Percentiles rank a stretch among this genome's conserved stretches.
phyloP scores from a whole-genome alignment of 2,329 filamentous ascomycete species.

The Capronia americana region DNA sequence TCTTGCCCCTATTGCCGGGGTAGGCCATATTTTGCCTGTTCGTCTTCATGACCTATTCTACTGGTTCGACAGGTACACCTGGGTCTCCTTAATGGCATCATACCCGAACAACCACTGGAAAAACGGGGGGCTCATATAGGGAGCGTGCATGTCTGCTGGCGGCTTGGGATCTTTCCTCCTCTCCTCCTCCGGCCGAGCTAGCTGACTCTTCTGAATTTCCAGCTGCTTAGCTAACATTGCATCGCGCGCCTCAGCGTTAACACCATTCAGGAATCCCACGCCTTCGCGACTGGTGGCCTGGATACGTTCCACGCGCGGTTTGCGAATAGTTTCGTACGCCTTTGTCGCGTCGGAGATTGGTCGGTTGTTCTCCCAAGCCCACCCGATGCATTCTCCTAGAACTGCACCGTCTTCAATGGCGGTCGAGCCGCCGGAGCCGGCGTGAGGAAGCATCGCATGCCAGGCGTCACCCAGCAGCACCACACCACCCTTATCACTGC shows the following conservation, averaged over 20 bases:
- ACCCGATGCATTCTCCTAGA: constrained; percentile 15
- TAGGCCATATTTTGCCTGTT: background rate
- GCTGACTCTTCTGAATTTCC: background rate
- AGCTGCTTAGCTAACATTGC: constrained; percentile 1
- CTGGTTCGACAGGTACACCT: constrained; percentile 7
- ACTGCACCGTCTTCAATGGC: constrained; percentile 22
- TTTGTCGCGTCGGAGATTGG: constrained; percentile 17
- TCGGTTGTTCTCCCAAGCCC: constrained; percentile 10
- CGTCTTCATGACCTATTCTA: background rate
- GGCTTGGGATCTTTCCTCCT: constrained; percentile 9
- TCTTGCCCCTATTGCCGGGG: background rate
- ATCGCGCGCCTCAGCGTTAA: background rate
- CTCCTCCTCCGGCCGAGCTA: constrained; percentile 18
- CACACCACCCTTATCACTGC: constrained; percentile 11
- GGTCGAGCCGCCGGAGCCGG: constrained; percentile 13
- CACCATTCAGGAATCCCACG: constrained; percentile 7
- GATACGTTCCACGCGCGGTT: constrained; percentile 21
- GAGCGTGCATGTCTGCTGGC: constrained; percentile 8
- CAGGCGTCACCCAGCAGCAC: constrained; percentile 19
- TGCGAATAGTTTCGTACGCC: constrained; percentile 15
- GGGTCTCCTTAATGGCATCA: constrained; percentile 14
- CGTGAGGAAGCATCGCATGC: constrained; percentile 20
- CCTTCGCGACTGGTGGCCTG: constrained; percentile 15
- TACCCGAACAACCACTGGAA: constrained; percentile 12
- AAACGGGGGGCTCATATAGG: constrained; percentile 3